Conservation (phyloP, 208 protist species). For the Leishmania tropica region DNA sequence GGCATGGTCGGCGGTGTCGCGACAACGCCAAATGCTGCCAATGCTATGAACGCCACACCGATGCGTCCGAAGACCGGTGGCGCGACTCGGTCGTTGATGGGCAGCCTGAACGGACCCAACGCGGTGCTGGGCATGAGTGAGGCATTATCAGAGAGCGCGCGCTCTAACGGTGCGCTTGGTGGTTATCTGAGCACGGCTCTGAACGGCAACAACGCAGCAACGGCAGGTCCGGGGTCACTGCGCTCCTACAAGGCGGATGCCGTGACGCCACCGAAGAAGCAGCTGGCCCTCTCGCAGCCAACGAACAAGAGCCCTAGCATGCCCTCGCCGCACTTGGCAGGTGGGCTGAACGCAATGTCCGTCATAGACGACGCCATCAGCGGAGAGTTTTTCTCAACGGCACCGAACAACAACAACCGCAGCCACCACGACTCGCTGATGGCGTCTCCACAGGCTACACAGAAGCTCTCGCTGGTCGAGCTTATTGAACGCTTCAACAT, state of each 20-base stretch:
- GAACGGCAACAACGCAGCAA: not conserved
- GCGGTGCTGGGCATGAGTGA: constrained; percentile 17
- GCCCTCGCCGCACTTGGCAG: not conserved
- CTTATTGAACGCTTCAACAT: constrained; percentile 49
- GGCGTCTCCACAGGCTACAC: constrained; percentile 49
- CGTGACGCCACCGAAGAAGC: constrained; percentile 34
- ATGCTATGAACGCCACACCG: constrained; percentile 32
- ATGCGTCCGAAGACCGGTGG: constrained; percentile 20
- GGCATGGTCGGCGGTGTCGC: constrained; percentile 8
- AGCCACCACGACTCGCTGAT: constrained; percentile 37
- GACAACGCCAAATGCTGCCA: not conserved
- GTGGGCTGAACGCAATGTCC: not conserved
- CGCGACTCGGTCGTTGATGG: constrained; percentile 14
- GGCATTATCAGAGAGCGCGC: constrained; percentile 9
- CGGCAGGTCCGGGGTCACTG: constrained; percentile 4
- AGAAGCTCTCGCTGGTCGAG: constrained; percentile 50
- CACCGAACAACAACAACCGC: constrained; percentile 12
- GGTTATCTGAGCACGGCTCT: constrained; percentile 27
- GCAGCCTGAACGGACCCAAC: constrained; percentile 30
- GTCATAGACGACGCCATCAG: constrained; percentile 22
- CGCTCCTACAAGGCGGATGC: constrained; percentile 14
- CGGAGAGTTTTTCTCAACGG: constrained; percentile 30
- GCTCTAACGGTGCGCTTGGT: constrained; percentile 10
- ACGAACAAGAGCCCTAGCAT: constrained; percentile 27
- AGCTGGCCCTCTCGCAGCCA: constrained; percentile 29